Percentiles rank a stretch among this genome's conserved stretches.
Evolutionary conservation across 2,329 filamentous ascomycete genomes (phyloP).

Genomic region (Fusarium kyushuense): DNA sequence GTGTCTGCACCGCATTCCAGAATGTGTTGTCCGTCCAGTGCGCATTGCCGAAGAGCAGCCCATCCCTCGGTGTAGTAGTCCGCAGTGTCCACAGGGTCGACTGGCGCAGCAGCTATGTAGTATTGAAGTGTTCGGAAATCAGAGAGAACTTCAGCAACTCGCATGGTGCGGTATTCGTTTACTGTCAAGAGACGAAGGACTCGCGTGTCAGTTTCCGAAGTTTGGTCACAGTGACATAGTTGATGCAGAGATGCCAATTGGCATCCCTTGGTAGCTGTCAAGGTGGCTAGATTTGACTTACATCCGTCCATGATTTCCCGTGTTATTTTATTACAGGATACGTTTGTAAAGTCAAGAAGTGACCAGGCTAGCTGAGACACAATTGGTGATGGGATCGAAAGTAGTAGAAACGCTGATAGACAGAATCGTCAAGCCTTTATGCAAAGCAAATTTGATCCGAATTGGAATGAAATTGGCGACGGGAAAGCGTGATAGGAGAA

Average conservation of each 20-base stretch:
- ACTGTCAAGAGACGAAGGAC: slow-evolving; percentile 55
- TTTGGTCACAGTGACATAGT: not conserved
- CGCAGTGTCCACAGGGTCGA: slow-evolving; percentile 65
- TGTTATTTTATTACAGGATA: slow-evolving; percentile 10
- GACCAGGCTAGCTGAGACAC: slow-evolving; percentile 9
- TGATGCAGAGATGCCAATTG: slow-evolving; percentile 15
- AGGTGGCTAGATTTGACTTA: slow-evolving; percentile 35
- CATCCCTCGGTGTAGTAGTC: slow-evolving; percentile 75
- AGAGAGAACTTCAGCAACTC: slow-evolving; percentile 71
- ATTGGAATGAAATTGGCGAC: slow-evolving; percentile 19
- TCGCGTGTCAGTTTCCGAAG: slow-evolving; percentile 39
- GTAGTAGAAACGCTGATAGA: not conserved
- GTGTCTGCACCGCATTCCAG: slow-evolving; percentile 74
- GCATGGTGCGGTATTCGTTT: slow-evolving; percentile 69
- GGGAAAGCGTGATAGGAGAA: slow-evolving; percentile 12
- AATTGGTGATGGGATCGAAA: slow-evolving; percentile 4
- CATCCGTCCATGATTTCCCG: slow-evolving; percentile 45
- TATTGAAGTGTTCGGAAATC: slow-evolving; percentile 73
- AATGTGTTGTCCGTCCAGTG: slow-evolving; percentile 72
- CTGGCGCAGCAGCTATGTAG: slow-evolving; percentile 69
- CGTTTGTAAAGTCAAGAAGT: slow-evolving; percentile 13
- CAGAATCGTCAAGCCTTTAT: slow-evolving; percentile 17
- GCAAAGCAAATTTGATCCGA: slow-evolving; percentile 7
- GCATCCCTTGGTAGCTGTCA: slow-evolving; percentile 13
- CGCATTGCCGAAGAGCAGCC: slow-evolving; percentile 71